Percentiles rank a stretch among this genome's conserved stretches.
Conservation (phyloP, 306 rosid genomes). For the Hippophae tibetana region DNA sequence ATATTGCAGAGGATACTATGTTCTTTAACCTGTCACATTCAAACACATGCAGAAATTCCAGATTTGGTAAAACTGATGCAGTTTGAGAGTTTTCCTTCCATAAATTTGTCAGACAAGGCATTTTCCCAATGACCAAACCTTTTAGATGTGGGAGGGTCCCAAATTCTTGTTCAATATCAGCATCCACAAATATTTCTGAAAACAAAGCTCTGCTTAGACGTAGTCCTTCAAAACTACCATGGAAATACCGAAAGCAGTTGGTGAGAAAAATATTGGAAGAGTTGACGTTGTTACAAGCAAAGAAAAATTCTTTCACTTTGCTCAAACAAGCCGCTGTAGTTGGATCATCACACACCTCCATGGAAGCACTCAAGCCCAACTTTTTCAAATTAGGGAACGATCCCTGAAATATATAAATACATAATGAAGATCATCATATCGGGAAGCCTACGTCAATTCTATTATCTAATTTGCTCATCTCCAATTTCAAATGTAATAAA, state of each 20-base stretch:
- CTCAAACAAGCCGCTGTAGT: not conserved
- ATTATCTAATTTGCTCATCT: too few relatives aligned
- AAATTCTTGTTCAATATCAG: too few relatives aligned
- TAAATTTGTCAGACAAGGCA: not conserved
- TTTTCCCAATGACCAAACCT: accelerated
- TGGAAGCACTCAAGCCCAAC: too few relatives aligned
- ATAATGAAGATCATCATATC: not conserved
- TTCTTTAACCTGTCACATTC: not conserved
- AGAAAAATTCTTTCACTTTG: not conserved
- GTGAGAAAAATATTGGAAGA: not conserved
- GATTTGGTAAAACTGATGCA: not conserved
- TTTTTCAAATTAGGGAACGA: not conserved
- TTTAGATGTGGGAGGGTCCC: not conserved
- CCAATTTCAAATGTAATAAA: too few relatives aligned
- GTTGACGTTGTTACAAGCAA: too few relatives aligned
- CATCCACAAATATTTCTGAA: not conserved
- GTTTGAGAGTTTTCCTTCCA: not conserved
- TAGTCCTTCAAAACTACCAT: not conserved
- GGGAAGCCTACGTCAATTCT: too few relatives aligned
- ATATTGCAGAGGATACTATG: not conserved
- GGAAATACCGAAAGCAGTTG: too few relatives aligned
- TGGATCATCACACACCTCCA: not conserved
- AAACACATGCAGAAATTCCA: accelerated
- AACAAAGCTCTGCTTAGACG: too few relatives aligned
- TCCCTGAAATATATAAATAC: not conserved